Base-by-base conservation (phyloP, 1,139 yeast species). In the Candida glucosophila region DNA sequence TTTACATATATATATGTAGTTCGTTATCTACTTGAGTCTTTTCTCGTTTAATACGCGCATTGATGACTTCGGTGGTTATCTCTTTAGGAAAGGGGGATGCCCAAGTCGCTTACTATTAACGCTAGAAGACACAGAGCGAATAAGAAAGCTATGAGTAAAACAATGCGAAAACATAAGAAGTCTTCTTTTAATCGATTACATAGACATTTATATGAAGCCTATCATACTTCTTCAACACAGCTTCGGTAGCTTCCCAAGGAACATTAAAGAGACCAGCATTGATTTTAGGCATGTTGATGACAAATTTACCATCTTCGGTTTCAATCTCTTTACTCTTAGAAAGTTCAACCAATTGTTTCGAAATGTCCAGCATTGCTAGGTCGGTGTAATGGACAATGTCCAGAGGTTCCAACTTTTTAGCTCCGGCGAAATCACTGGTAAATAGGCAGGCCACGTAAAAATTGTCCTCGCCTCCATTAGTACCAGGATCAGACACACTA, bases 261-360 rank as follows among this genome's bases (percentile, higher is more conserved):
- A 80, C 88, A 1, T 67, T 67, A 47, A 83, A 82, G 5, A 82
- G 65, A 0, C 94, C 93, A 7, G 92, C 72, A 41, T 83, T 82
- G 39, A 83, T 81, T 47, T 70, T 67, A 15, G 94, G 95, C 77
- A 83, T 73, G 36, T 63, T 64, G 4, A 79, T 36, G 7, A 55
- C 52, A 1, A 40, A 25, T 15, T 28, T 26, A 3, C 43, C 47
- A 17, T 38, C 39, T 3, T 29, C 26, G 2, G 30, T 21, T 17
- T 35, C 41, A 18, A 39, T 22, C 5, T 31, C 31, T 21, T 11
- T 24, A 10, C 41, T 26, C 4, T 41, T 38, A 10, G 35, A 33
- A 3, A 44, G 32, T 11, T 39, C 34, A 5, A 34, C 26, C 24
- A 70, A 33, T 37, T 74, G 73, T 2, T 26, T 22, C 14, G 44